Evolutionary conservation across 2,329 filamentous ascomycete species (phyloP), one percentile per base, ranked within the genome.

Genomic region (Aspergillus candidus): DNA sequence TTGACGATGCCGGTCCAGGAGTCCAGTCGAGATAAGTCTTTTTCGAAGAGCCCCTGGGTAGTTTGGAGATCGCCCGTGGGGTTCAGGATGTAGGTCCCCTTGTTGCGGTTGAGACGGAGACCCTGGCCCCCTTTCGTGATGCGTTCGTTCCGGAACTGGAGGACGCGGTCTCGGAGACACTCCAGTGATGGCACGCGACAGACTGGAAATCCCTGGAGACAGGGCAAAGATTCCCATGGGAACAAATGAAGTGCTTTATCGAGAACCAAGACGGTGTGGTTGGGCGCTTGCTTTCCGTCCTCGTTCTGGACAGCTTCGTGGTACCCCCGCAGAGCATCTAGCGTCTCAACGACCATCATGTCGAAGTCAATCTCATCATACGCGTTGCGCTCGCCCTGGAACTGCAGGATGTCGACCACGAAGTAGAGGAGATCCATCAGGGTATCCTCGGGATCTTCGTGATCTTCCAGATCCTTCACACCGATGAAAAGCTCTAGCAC

Each of bases 321-420:
- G 60, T 96, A 96, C 1, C 80, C 78, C 39, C 83, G 80, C 18
- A 98, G 71, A 2, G 89, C 88, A 66, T 96, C 91, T 32, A 88
- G 78, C 0, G 87, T 88, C 56, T 95, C 89, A 32, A 97, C 77
- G 4, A 90, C 82, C 80, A 98, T 94, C 54, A 76, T 72, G 55
- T 98, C 93, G 60, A 97, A 94, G 65, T 97, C 91, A 50, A 98
- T 87, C 69, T 98, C 93, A 56, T 98, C 93, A 66, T 96, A 96
- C 0, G 94, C 93, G 61, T 97, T 98, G 38, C 83, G 80, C 68
- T 98, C 94, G 12, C 93, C 93, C 55, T 95, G 88, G 66, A 98
- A 97, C 62, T 97, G 93, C 3, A 98, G 74, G 40, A 97, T 90
- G 58, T 98, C 93, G 5, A 98, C 84, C 1, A 97, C 86, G 61